Evolutionary conservation across 257 asterid species (phyloP).

Genomic region (Scutellaria baicalensis): DNA sequence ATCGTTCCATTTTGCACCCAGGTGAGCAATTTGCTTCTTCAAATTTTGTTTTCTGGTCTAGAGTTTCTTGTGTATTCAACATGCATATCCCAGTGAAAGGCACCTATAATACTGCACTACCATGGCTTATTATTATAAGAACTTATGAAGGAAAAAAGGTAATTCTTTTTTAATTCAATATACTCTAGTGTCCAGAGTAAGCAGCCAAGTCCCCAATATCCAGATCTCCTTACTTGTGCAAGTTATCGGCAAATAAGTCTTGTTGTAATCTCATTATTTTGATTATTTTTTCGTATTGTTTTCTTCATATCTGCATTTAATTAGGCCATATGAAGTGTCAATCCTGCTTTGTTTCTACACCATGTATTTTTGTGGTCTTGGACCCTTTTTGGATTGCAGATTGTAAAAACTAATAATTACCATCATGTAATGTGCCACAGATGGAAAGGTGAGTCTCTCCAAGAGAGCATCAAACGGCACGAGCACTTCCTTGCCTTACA

Average conservation of each 20-base stretch:
- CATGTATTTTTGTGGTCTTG: background rate
- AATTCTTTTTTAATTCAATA: background rate
- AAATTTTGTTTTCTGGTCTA: background rate
- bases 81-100: background rate
- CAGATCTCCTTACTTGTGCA: background rate
- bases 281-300: background rate
- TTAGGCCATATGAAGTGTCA: background rate
- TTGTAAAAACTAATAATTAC: background rate
- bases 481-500: constrained; percentile 96
- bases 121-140: background rate
- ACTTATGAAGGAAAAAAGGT: background rate
- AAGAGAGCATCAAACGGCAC: constrained; percentile 86
- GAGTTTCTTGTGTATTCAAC: background rate
- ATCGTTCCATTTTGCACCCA: constrained; percentile 96
- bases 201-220: background rate
- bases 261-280: background rate
- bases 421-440: constrained; percentile 27
- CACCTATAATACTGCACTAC: background rate
- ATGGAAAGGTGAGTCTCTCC: constrained; percentile 93
- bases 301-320: background rate
- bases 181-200: background rate
- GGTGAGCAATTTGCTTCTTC: constrained; percentile 32
- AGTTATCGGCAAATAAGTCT: background rate
- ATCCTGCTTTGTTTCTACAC: background rate
- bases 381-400: background rate